Percentiles rank a stretch among this genome's conserved stretches.
Evolutionary conservation across 2,329 filamentous ascomycete species (phyloP).

Genomic region (Paracorniculantispora psalliotae): DNA sequence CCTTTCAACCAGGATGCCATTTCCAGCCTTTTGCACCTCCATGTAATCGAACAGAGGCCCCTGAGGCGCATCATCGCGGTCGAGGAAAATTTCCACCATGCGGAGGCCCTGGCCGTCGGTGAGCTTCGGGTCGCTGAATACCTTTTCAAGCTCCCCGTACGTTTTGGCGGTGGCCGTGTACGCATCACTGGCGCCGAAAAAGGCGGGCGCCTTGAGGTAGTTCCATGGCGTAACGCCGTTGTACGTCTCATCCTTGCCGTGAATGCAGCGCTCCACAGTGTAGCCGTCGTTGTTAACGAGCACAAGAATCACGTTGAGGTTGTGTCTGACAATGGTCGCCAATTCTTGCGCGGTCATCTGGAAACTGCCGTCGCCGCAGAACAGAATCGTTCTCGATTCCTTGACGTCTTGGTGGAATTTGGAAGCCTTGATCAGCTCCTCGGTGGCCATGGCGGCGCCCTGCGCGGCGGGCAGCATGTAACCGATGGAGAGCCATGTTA

Average conservation of each 20-base stretch:
- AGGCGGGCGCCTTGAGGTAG: conserved; percentile 42
- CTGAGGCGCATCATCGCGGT: conserved; percentile 26
- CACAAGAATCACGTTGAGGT: conserved; percentile 45
- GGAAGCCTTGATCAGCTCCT: conserved; percentile 32
- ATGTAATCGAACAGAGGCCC: conserved; percentile 19
- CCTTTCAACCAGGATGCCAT: conserved; percentile 10
- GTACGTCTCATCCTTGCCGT: conserved; percentile 48
- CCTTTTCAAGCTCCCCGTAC: conserved; percentile 39
- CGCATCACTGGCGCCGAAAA: conserved; percentile 42
- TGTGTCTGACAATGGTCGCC: conserved; percentile 54
- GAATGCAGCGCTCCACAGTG: conserved; percentile 53
- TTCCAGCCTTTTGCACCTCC: conserved; percentile 14
- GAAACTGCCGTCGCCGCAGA: conserved; percentile 61
- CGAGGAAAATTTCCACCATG: conserved; percentile 30
- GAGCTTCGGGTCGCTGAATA: conserved; percentile 22
- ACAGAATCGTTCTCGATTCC: conserved; percentile 41
- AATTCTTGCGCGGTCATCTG: conserved; percentile 64
- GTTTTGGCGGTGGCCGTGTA: conserved; percentile 37
- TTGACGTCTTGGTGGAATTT: conserved; percentile 16
- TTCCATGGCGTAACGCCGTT: conserved; percentile 52
- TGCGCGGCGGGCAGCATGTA: conserved; percentile 55
- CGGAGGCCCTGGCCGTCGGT: conserved; percentile 22
- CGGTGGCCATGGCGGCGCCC: conserved; percentile 50
- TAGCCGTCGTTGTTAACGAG: conserved; percentile 57
- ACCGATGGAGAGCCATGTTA: conserved; percentile 56